These are phyloP conservation scores for Talaromyces sp. DNA, from an alignment of 2,329 filamentous ascomycete genomes.

Conservation along the genomic window DNA sequence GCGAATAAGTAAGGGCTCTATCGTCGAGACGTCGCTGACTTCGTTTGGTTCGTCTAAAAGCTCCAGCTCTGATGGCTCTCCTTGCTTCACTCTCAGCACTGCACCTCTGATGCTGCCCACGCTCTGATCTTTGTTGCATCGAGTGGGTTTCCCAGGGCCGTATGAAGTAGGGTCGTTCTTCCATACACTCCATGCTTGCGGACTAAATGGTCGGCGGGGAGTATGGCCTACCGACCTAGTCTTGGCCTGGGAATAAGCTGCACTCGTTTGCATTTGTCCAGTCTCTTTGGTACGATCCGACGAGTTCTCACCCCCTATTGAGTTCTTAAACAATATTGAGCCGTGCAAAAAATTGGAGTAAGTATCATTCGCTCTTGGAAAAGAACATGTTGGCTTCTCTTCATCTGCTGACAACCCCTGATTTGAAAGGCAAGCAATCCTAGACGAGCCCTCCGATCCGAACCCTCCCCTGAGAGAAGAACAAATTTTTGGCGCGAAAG, in stretches of 20 bases:
- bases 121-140: not conserved
- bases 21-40: not conserved
- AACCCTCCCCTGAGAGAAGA: not conserved
- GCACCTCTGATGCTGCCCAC: not conserved
- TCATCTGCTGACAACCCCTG: not conserved
- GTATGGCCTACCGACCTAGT: not conserved
- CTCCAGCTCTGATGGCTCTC: not conserved
- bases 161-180: not conserved
- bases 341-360: not conserved
- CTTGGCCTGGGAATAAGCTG: not conserved
- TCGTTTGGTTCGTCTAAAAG: not conserved
- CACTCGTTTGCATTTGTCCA: not conserved
- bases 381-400: not conserved
- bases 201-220: conserved; percentile 1
- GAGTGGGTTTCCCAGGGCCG: not conserved
- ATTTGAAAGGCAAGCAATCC: not conserved
- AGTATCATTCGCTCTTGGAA: not conserved
- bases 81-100: not conserved
- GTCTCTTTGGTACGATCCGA: not conserved
- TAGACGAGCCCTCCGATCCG: not conserved
- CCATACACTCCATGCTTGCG: conserved; percentile 1
- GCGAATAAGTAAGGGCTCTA: not conserved
- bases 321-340: not conserved
- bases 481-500: not conserved
- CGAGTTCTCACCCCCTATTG: not conserved